Conservation (phyloP, 2,329 filamentous ascomycete genomes). For the Tolypocladium nubicola region DNA sequence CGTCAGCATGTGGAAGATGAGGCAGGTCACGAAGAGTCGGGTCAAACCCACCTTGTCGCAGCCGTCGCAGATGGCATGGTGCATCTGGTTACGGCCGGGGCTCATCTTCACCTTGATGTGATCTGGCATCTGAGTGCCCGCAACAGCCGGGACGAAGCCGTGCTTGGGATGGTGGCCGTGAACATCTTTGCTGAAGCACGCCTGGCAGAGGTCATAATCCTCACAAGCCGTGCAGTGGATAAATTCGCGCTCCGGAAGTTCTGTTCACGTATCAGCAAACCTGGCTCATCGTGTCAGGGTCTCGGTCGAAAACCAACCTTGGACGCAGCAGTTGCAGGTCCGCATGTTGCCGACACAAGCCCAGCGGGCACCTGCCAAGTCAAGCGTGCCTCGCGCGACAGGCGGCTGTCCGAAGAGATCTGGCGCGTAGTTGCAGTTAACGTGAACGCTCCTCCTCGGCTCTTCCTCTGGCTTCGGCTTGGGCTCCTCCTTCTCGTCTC, state of each 20-base stretch:
- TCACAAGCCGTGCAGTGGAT: slow-evolving; percentile 77
- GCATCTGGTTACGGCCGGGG: slow-evolving; percentile 69
- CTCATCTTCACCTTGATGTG: slow-evolving; percentile 58
- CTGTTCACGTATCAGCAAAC: slow-evolving; percentile 20
- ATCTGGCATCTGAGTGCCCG: slow-evolving; percentile 49
- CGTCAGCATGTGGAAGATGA: neutral
- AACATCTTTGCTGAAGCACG: slow-evolving; percentile 62
- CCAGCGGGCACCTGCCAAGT: slow-evolving; percentile 10
- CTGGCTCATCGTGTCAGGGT: neutral
- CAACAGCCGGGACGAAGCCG: slow-evolving; percentile 58
- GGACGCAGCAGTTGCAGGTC: slow-evolving; percentile 59
- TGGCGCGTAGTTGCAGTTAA: neutral
- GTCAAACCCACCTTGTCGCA: slow-evolving; percentile 51
- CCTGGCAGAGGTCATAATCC: slow-evolving; percentile 85
- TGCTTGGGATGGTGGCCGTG: slow-evolving; percentile 92
- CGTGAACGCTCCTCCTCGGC: neutral
- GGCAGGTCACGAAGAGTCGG: neutral
- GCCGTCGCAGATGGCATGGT: slow-evolving; percentile 88
- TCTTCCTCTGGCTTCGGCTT: slow-evolving; percentile 11
- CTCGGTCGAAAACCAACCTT: slow-evolving; percentile 15
- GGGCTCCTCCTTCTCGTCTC: slow-evolving; percentile 8
- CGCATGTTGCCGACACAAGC: slow-evolving; percentile 31
- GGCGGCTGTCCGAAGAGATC: neutral
- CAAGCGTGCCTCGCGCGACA: slow-evolving; percentile 6
- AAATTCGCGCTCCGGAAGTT: slow-evolving; percentile 67